These are phyloP conservation scores for Yamadazyma aaseri DNA, from an alignment of 1,139 yeast species.

Conservation along the genomic window DNA sequence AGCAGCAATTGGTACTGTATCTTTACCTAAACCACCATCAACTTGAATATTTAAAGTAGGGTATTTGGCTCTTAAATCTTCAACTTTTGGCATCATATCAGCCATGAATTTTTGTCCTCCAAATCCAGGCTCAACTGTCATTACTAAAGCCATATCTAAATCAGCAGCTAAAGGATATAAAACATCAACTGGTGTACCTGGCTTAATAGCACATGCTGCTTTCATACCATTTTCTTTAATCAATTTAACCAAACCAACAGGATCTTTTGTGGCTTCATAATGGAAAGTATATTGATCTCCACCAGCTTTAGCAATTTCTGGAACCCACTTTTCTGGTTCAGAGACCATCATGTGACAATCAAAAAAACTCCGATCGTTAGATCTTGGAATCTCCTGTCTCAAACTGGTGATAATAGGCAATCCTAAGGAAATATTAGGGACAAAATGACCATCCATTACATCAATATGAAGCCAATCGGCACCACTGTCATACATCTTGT, in stretches of 20 bases:
- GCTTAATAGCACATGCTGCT: conserved; percentile 94
- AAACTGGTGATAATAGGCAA: conserved; percentile 83
- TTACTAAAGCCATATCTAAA: conserved; percentile 89
- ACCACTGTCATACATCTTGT: conserved; percentile 65
- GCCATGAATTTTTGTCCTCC: conserved; percentile 98
- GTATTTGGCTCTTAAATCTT: conserved; percentile 63
- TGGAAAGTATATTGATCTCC: conserved; percentile 97
- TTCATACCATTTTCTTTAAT: conserved; percentile 82
- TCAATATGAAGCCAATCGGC: conserved; percentile 98
- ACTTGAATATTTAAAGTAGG: conserved; percentile 89
- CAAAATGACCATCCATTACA: conserved; percentile 98
- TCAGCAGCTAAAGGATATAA: conserved; percentile 72
- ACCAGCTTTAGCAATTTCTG: conserved; percentile 88
- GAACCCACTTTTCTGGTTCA: conserved; percentile 94
- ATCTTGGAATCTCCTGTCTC: conserved; percentile 70
- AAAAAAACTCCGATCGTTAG: conserved; percentile 61
- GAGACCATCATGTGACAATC: conserved; percentile 99
- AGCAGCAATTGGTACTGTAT: conserved; percentile 81
- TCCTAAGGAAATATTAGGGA: conserved; percentile 93
- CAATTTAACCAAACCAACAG: conserved; percentile 67
- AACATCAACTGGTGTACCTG: conserved; percentile 87
- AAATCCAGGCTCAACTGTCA: conserved; percentile 99
- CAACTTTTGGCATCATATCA: conserved; percentile 95
- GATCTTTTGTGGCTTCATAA: conserved; percentile 87
- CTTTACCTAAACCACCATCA: conserved; percentile 93